These are phyloP conservation scores for Avena sativa DNA, from an alignment of 176 grass and related monocot genomes.

Conservation along the genomic window DNA sequence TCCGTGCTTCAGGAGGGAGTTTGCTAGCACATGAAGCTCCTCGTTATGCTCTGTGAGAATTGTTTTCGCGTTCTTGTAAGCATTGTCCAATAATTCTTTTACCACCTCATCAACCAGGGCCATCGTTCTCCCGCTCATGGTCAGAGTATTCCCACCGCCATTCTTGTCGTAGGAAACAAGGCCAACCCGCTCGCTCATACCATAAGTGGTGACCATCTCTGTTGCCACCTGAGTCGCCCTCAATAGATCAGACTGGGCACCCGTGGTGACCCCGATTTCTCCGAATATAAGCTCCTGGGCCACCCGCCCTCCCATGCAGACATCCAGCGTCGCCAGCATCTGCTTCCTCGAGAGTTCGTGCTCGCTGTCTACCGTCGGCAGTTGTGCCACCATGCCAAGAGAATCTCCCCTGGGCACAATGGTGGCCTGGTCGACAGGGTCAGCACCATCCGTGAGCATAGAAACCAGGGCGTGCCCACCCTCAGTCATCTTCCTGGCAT, in stretches of 20 bases:
- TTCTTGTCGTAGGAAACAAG: not conserved
- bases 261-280: not conserved
- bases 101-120: not conserved
- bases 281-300: not conserved
- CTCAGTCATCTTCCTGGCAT: not conserved
- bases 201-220: not conserved
- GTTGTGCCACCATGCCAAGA: conserved; percentile 64
- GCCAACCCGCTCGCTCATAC: not conserved
- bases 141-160: not conserved
- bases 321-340: not conserved
- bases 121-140: not conserved
- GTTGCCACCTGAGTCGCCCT: not conserved
- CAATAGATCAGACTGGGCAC: not conserved
- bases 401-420: conserved; percentile 56
- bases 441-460: conserved; percentile 58
- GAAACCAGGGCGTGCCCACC: not conserved
- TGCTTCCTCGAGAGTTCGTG: conserved; percentile 38
- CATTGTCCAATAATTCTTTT: not conserved
- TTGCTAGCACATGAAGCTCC: not conserved
- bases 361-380: conserved; percentile 57
- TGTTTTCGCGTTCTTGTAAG: not conserved
- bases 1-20: not conserved
- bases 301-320: not conserved
- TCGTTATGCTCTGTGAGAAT: not conserved
- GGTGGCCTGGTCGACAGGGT: conserved; percentile 64